Percentiles rank a stretch among this genome's conserved stretches.
phyloP scores from a whole-genome alignment of 2,329 filamentous ascomycete genomes.

The Trichoderma asperellum region DNA sequence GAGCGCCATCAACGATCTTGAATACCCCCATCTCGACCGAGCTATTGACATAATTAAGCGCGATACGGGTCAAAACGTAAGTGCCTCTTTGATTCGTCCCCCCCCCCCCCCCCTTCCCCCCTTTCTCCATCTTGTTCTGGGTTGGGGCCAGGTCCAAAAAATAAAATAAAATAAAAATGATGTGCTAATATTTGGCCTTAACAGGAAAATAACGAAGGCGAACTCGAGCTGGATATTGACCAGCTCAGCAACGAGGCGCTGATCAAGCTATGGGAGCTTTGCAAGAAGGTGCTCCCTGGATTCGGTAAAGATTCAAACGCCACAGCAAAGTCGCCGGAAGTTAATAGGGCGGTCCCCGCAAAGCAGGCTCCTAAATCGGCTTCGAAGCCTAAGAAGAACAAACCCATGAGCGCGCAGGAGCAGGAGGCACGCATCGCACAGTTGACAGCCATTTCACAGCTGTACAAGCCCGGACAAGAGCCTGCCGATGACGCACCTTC shows the following conservation, averaged over 20 bases:
- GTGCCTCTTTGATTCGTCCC: slow-evolving; percentile 30
- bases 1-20: slow-evolving; percentile 78
- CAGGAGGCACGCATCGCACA: slow-evolving; percentile 68
- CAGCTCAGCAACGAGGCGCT: slow-evolving; percentile 60
- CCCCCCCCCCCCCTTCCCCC: too few relatives aligned
- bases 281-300: slow-evolving; percentile 48
- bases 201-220: slow-evolving; percentile 62
- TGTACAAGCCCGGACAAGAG: slow-evolving; percentile 45
- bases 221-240: slow-evolving; percentile 64
- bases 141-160: not conserved
- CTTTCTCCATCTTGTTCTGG: not conserved
- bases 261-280: slow-evolving; percentile 54
- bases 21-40: slow-evolving; percentile 74
- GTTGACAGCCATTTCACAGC: slow-evolving; percentile 58
- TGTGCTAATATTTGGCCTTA: not conserved
- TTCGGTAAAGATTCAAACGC: slow-evolving; percentile 44
- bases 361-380: slow-evolving; percentile 40
- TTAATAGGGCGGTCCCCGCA: slow-evolving; percentile 36
- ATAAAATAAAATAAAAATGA: not conserved
- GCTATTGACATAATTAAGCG: slow-evolving; percentile 90
- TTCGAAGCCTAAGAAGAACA: slow-evolving; percentile 70
- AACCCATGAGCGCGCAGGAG: slow-evolving; percentile 73
- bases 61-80: slow-evolving; percentile 76
- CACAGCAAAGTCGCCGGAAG: slow-evolving; percentile 40
- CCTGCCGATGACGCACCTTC: slow-evolving; percentile 37